A percentile compares a stretch with the other conserved stretches of the same genome.
Evolutionary conservation across 352 stramenopile species (phyloP).

Genomic region (Discostella stelligera): DNA sequence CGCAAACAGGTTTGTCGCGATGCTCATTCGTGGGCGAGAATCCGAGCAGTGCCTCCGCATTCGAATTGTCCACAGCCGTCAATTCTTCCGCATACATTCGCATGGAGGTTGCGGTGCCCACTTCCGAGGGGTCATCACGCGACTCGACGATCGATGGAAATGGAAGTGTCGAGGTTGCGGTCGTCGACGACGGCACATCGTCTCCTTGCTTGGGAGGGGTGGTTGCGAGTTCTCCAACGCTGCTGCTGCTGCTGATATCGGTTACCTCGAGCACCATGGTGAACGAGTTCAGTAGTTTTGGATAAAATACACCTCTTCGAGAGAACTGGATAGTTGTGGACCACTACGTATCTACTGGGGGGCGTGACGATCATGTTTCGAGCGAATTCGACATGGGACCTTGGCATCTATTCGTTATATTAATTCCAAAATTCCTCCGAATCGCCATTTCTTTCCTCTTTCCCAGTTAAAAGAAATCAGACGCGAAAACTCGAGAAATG

Average conservation of each 20-base stretch:
- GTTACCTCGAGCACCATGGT: not conserved
- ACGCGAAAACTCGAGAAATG: too few species aligned
- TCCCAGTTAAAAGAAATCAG: too few species aligned
- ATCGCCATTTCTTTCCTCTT: too few species aligned
- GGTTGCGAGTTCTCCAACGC: not conserved
- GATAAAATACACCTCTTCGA: too few species aligned
- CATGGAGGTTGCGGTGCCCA: not conserved
- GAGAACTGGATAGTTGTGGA: too few species aligned
- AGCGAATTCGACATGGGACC: too few species aligned
- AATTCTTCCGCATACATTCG: not conserved
- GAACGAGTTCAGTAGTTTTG: not conserved
- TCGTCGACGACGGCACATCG: not conserved
- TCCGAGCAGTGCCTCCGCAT: not conserved
- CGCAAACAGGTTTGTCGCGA: not conserved
- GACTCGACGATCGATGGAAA: not conserved
- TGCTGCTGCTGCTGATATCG: not conserved
- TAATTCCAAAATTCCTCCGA: too few species aligned
- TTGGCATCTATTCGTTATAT: too few species aligned
- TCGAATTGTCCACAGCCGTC: not conserved
- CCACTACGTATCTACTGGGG: too few species aligned
- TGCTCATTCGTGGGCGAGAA: not conserved
- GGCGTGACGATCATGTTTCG: too few species aligned
- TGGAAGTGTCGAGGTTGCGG: not conserved
- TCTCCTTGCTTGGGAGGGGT: not conserved
- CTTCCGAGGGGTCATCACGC: not conserved